Conservation (phyloP, 73 alveolate species). For the Paramecium sexaurelia region DNA sequence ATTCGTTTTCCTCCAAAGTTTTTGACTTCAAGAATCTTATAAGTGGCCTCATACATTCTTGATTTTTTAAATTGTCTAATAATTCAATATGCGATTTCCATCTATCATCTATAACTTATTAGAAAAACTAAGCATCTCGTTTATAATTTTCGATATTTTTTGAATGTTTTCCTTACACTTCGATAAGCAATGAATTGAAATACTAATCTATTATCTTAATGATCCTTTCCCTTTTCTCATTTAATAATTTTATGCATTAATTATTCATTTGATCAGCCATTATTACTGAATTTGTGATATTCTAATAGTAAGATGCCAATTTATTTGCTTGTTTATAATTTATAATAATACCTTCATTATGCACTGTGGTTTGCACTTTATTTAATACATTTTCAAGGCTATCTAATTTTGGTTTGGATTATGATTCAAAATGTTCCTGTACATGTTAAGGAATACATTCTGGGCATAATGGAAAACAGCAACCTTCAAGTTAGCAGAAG, state of each 20-base stretch:
- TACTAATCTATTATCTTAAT: not conserved
- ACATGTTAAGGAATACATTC: not conserved
- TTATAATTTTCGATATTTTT: constrained; percentile 13
- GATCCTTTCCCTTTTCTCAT: not conserved
- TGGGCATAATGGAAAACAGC: constrained; percentile 42
- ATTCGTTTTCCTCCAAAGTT: not conserved
- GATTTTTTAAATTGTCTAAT: not conserved
- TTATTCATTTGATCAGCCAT: not conserved
- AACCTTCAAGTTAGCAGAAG: not conserved
- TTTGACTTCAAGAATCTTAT: not conserved
- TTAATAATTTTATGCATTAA: not conserved
- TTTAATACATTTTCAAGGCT: not conserved
- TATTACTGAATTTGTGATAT: not conserved
- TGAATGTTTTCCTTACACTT: not conserved
- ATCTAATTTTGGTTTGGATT: constrained; percentile 10
- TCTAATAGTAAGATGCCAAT: not conserved
- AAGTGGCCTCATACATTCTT: not conserved
- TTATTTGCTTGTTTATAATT: not conserved
- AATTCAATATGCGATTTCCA: constrained; percentile 30
- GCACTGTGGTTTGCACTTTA: not conserved
- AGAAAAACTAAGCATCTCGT: not conserved
- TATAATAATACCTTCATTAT: not conserved
- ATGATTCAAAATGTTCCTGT: not conserved
- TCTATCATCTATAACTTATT: not conserved
- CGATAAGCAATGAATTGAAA: not conserved